Percentiles rank a stretch among this genome's conserved stretches.
phyloP scores from a whole-genome alignment of 2,329 filamentous ascomycete genomes.

The Amylocarpus encephaloides region DNA sequence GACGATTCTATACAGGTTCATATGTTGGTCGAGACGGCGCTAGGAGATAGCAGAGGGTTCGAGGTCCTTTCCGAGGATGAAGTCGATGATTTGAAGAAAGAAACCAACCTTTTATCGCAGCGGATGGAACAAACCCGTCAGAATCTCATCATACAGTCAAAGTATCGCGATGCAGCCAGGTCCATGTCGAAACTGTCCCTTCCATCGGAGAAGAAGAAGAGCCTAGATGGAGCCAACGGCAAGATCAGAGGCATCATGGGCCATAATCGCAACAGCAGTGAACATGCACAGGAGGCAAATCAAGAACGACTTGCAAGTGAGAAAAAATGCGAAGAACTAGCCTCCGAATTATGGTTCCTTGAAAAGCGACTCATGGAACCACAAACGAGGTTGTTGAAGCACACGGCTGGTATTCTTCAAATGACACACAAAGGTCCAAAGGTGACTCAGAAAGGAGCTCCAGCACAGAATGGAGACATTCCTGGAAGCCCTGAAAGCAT shows the following conservation, averaged over 20 bases:
- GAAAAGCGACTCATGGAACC: constrained; percentile 71
- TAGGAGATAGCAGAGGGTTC: constrained; percentile 79
- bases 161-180: constrained; percentile 86
- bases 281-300: constrained; percentile 50
- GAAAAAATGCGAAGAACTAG: constrained; percentile 78
- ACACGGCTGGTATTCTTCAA: constrained; percentile 88
- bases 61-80: constrained; percentile 87
- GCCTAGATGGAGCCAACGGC: constrained; percentile 42
- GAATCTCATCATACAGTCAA: constrained; percentile 83
- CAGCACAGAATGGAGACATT: constrained; percentile 42
- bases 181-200: constrained; percentile 79
- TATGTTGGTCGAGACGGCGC: constrained; percentile 85
- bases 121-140: constrained; percentile 77
- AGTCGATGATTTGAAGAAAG: constrained; percentile 85
- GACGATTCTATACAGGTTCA: constrained; percentile 79
- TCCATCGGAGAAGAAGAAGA: constrained; percentile 48
- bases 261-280: constrained; percentile 36
- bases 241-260: constrained; percentile 45
- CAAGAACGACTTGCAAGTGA: constrained; percentile 68
- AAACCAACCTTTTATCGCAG: constrained; percentile 63
- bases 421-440: constrained; percentile 75
- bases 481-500: constrained; percentile 73
- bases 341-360: constrained; percentile 70
- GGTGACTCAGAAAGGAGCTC: constrained; percentile 37
- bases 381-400: constrained; percentile 71